Evolutionary conservation across 371 early-diverging fungal species (phyloP), one percentile per base, ranked within the genome.

Genomic region (Mucor piriformis): DNA sequence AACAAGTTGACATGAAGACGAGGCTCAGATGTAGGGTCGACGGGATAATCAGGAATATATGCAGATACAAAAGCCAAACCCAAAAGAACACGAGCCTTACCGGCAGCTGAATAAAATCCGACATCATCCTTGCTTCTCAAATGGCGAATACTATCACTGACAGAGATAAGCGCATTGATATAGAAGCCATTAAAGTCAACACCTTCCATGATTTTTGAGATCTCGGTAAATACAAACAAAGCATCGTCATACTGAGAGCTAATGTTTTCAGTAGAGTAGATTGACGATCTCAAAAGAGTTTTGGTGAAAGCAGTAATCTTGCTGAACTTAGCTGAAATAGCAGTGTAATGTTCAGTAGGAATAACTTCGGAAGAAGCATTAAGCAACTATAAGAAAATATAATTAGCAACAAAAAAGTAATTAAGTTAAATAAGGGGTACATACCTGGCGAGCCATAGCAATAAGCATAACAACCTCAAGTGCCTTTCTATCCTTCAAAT

Each of bases 1-100:
- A 88, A 61, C 16, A 88, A 72, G 20, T 84, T 70, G 10, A 85
- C 77, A 63, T 83, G 88, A 29, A 88, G 69, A 33, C 83, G 81
- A 11, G 88, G 83, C 55, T 87, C 85, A 11, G 87, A 81, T 0
- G 90, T 88, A 11, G 93, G 92, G 66, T 93, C 93, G 44, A 87
- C 72, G 0, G 93, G 91, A 38, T 89, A 85, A 35, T 86, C 86
- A 2, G 93, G 92, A 34, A 92, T 79, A 53, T 90, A 91, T 0
- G 83, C 75, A 7, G 78, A 74, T 46, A 90, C 69, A 64, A 89
- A 91, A 1, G 83, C 73, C 10, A 85, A 57, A 5, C 84, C 84
- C 0, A 89, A 49, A 13, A 73, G 65, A 16, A 83, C 75, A 69
- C 89, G 85, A 1, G 83, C 59, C 64, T 79, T 79, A 37, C 89